Evolutionary conservation across 257 asterid species (phyloP), one percentile per base, ranked within the genome.

Genomic region (Plantago elongata): DNA sequence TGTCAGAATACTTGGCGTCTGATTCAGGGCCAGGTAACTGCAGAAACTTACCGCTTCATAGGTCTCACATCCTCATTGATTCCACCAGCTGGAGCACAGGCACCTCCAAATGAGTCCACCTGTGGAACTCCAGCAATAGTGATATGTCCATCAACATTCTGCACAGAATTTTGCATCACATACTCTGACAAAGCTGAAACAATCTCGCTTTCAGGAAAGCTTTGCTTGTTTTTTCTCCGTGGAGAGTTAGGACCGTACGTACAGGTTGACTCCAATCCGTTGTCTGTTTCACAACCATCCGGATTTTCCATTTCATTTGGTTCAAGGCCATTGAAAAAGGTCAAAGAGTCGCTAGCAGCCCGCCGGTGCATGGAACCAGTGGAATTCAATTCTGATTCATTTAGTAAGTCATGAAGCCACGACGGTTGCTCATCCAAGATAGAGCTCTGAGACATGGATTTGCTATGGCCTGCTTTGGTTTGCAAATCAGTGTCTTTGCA

Each of bases 221-320:
- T 71, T 58, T 72, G 62, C 67, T 78, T 78, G 66, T 72, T 77
- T 76, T 74, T 85, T 43, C 81, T 77, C 67, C 95, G 79, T 13
- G 96, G 96, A 13, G 96, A 88, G 77, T 85, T 85, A 34, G 96
- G 96, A 60, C 96, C 96, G 64, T 85, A 88, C 15, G 60, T 60
- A 54, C 93, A 73, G 54, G 77, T 73, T 46, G 87, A 76, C 66
- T 77, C 91, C 54, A 77, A 59, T 34, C 75, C 80, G 46, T 70
- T 74, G 73, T 73, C 79, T 16, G 74, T 65, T 68, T 65, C 90
- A 72, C 73, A 59, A 60, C 84, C 65, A 16, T 66, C 78, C 44
- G 47, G 68, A 22, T 65, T 65, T 71, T 78, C 80, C 15, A 68
- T 57, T 45, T 65, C 81, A 9, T 62, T 63, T 40, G 68, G 70